Percentiles rank a stretch among this genome's conserved stretches.
Evolutionary conservation across 345 rosid genomes (phyloP).

Genomic region (Gynandropsis gynandra): DNA sequence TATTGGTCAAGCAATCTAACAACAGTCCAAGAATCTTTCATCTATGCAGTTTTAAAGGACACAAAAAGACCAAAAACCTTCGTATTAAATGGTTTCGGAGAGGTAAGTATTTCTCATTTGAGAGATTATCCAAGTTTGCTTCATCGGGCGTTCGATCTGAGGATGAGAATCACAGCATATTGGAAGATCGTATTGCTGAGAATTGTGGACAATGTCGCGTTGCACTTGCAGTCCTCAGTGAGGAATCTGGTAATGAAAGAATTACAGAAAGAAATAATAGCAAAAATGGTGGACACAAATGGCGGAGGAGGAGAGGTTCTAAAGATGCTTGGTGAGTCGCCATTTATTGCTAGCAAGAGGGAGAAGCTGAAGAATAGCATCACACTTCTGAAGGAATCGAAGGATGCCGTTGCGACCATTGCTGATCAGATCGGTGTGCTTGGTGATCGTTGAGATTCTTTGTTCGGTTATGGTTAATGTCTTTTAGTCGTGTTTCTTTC

Average conservation of each 20-base stretch:
- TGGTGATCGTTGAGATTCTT: neutral
- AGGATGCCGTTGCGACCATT: conserved; percentile 20
- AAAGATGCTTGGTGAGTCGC: conserved; percentile 25
- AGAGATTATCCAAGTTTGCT: neutral
- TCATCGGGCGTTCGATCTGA: conserved; percentile 22
- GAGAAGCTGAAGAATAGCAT: conserved; percentile 28
- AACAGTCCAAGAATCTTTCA: neutral
- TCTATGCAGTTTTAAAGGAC: neutral
- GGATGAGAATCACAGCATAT: conserved; percentile 25
- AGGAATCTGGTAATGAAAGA: conserved; percentile 20
- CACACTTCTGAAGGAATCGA: conserved; percentile 29
- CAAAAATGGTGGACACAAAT: conserved; percentile 14
- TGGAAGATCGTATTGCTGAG: conserved; percentile 28
- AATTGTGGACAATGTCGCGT: conserved; percentile 27
- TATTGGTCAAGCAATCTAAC: neutral
- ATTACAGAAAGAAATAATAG: conserved; percentile 23
- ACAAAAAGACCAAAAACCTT: neutral
- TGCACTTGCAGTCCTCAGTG: conserved; percentile 23
- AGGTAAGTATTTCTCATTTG: neutral
- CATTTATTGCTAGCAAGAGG: conserved; percentile 24
- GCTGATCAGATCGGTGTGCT: conserved; percentile 8
- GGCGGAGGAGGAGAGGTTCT: conserved; percentile 17
- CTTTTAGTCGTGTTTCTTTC: too few species aligned
- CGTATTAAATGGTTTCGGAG: neutral
- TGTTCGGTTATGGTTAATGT: too few species aligned